These are phyloP conservation scores for Nannochloropsis oceanica DNA, from an alignment of 108 stramenopile species.

Conservation along the genomic window DNA sequence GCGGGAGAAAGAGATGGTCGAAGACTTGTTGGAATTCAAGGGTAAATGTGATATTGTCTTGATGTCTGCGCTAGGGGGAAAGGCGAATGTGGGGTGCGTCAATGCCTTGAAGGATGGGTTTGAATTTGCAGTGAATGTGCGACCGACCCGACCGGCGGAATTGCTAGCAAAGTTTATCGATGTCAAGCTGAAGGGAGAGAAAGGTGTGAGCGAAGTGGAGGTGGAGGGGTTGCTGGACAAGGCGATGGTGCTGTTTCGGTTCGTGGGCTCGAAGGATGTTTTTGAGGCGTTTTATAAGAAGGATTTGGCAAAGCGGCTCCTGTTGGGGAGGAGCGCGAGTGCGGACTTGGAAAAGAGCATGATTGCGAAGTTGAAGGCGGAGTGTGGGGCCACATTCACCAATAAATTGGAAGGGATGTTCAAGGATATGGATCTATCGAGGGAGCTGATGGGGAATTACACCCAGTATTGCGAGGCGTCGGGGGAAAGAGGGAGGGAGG, in stretches of 20 bases:
- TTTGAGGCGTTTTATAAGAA: constrained; percentile 95
- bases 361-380: constrained; percentile 76
- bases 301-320: constrained; percentile 80
- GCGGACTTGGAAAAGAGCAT: constrained; percentile 76
- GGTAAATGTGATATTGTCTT: constrained; percentile 61
- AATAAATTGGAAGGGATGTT: constrained; percentile 99
- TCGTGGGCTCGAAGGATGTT: constrained; percentile 76
- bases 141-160: constrained; percentile 48
- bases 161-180: constrained; percentile 64
- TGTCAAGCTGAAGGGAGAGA: constrained; percentile 43
- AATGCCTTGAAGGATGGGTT: constrained; percentile 42
- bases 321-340: constrained; percentile 61
- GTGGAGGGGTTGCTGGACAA: constrained; percentile 37
- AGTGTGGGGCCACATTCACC: constrained; percentile 95
- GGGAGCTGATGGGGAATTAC: constrained; percentile 74
- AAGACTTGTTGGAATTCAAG: constrained; percentile 47
- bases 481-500: constrained; percentile 4
- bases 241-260: constrained; percentile 65
- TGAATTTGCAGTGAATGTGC: constrained; percentile 3
- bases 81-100: background rate
- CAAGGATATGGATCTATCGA: constrained; percentile 82
- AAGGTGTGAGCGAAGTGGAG: constrained; percentile 34
- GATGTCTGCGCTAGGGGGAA: constrained; percentile 40
- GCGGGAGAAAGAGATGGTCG: constrained; percentile 37
- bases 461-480: background rate